These are phyloP conservation scores for Saprolegnia parasitica DNA, from an alignment of 352 stramenopile species.

Conservation along the genomic window DNA sequence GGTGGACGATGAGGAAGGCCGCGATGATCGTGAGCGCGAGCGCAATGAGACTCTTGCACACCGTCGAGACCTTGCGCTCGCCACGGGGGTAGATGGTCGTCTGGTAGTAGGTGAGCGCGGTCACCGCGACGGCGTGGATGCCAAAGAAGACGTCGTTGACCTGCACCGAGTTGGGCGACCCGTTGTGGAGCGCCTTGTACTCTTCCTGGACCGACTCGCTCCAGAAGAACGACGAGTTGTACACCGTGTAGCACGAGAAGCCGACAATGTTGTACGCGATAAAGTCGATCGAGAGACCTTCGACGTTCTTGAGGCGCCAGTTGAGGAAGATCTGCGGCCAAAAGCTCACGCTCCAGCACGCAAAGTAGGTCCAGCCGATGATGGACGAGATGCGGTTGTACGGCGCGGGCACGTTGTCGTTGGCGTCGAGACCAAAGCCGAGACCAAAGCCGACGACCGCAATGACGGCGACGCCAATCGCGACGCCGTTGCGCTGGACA, in stretches of 20 bases:
- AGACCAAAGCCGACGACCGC: constrained; percentile 52
- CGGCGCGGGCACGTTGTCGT: constrained; percentile 70
- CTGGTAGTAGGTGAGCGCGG: constrained; percentile 87
- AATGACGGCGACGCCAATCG: constrained; percentile 50
- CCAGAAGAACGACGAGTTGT: constrained; percentile 92
- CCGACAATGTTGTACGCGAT: constrained; percentile 91
- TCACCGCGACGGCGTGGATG: constrained; percentile 88
- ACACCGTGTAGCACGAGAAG: constrained; percentile 93
- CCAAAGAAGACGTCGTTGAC: constrained; percentile 94
- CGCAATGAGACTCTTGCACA: neutral
- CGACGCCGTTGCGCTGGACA: constrained; percentile 12
- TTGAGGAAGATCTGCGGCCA: constrained; percentile 94
- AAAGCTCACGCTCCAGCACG: constrained; percentile 87
- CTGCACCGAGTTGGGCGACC: constrained; percentile 80
- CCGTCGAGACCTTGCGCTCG: too few relatives aligned
- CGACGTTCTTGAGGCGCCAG: constrained; percentile 79
- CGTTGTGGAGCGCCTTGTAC: constrained; percentile 79
- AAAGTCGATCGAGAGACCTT: constrained; percentile 92
- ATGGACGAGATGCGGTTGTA: constrained; percentile 84
- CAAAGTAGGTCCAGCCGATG: constrained; percentile 90
- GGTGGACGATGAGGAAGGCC: constrained; percentile 44
- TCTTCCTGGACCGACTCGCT: constrained; percentile 77
- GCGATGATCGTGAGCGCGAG: constrained; percentile 45
- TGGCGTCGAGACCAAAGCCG: constrained; percentile 56
- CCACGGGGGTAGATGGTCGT: constrained; percentile 86